Conservation (phyloP, 2,329 filamentous ascomycete genomes). For the Aspergillus candidus region DNA sequence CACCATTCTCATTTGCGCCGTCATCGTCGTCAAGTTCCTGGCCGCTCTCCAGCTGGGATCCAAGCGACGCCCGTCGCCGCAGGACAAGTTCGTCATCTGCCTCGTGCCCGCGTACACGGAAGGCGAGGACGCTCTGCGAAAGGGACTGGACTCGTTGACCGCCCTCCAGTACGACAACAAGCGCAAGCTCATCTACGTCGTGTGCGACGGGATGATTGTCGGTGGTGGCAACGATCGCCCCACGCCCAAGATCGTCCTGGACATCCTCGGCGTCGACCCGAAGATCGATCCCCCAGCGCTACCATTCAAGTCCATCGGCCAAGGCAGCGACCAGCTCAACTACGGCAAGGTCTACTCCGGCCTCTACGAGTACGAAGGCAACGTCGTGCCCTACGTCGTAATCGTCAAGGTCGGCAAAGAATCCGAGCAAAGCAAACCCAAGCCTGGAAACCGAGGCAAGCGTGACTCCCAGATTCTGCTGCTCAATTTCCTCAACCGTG, state of each 20-base stretch:
- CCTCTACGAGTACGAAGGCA: conserved; percentile 94
- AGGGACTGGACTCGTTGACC: conserved; percentile 89
- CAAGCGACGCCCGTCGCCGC: conserved; percentile 78
- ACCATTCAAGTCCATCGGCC: conserved; percentile 87
- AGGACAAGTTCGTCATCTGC: conserved; percentile 98
- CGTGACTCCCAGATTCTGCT: conserved; percentile 94
- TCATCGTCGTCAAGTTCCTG: conserved; percentile 84
- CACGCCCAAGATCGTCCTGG: conserved; percentile 94
- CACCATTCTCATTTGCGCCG: conserved; percentile 71
- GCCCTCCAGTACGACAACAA: conserved; percentile 97
- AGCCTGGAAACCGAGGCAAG: conserved; percentile 97
- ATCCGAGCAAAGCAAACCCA: conserved; percentile 81
- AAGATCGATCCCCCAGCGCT: conserved; percentile 93
- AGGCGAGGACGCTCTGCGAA: conserved; percentile 88
- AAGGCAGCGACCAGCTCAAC: conserved; percentile 87
- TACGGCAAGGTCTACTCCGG: conserved; percentile 98
- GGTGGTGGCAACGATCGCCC: conserved; percentile 93
- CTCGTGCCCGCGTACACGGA: conserved; percentile 97
- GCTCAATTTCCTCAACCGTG: conserved; percentile 96
- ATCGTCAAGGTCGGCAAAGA: conserved; percentile 97
- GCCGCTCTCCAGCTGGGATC: conserved; percentile 89
- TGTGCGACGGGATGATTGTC: conserved; percentile 96
- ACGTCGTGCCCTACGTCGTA: conserved; percentile 93
- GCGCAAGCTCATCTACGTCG: conserved; percentile 89
- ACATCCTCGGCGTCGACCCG: conserved; percentile 93